Conservation (phyloP, 2,329 filamentous ascomycete genomes). For the Helicocarpus griseus region DNA sequence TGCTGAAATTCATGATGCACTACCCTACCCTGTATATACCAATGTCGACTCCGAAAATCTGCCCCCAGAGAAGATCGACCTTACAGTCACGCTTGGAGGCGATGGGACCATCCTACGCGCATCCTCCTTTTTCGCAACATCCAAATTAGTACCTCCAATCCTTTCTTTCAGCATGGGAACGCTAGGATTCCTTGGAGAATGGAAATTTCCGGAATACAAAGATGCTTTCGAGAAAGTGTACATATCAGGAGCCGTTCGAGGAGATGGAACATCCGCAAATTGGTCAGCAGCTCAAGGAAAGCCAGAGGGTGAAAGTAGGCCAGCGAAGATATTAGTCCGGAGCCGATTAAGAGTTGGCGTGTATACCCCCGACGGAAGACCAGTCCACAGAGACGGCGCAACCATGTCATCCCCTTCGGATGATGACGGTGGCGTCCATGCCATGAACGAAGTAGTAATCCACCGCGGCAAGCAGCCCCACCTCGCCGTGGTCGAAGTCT, state of each 20-base stretch:
- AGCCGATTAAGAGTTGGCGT: constrained; percentile 81
- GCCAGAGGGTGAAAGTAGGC: constrained; percentile 64
- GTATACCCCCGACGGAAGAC: constrained; percentile 56
- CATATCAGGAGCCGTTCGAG: constrained; percentile 56
- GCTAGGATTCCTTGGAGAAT: constrained; percentile 87
- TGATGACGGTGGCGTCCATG: constrained; percentile 45
- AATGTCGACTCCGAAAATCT: constrained; percentile 31
- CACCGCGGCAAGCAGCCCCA: constrained; percentile 86
- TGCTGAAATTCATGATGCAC: constrained; percentile 55
- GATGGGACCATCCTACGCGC: constrained; percentile 86
- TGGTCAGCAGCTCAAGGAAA: constrained; percentile 73
- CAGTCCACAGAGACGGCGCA: constrained; percentile 23
- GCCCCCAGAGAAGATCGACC: constrained; percentile 72
- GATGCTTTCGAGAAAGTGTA: constrained; percentile 86
- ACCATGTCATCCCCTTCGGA: constrained; percentile 23
- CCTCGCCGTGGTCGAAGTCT: constrained; percentile 84
- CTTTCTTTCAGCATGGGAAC: constrained; percentile 96
- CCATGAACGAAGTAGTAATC: constrained; percentile 91
- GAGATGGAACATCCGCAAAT: constrained; percentile 23
- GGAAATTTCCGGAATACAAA: constrained; percentile 91
- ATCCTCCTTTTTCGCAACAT: constrained; percentile 75
- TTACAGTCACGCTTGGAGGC: constrained; percentile 82
- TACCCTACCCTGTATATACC: constrained; percentile 65
- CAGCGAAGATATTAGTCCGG: constrained; percentile 73
- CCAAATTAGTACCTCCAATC: constrained; percentile 74